phyloP scores from a whole-genome alignment of 1,284 basidiomycete genomes.

The Meripilus lineatus region DNA sequence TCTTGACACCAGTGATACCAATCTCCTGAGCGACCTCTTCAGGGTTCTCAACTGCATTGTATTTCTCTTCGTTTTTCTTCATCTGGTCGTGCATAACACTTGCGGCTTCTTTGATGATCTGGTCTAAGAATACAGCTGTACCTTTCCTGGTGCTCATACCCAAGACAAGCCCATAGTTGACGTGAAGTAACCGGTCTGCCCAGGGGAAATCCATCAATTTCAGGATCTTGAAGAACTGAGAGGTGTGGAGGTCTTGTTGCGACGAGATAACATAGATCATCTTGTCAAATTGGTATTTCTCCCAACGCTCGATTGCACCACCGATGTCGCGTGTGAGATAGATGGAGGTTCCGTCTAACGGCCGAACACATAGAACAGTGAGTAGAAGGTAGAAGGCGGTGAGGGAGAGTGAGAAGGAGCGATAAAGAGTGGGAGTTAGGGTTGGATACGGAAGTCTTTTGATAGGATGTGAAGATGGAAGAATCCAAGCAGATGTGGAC shows the following conservation, averaged over 20 bases:
- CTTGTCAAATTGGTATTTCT: conserved; percentile 94
- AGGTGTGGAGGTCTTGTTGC: conserved; percentile 93
- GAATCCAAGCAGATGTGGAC: conserved; percentile 11
- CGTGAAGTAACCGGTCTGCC: conserved; percentile 79
- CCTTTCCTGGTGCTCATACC: conserved; percentile 99
- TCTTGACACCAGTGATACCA: conserved; percentile 95
- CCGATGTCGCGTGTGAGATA: conserved; percentile 99
- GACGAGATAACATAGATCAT: conserved; percentile 95
- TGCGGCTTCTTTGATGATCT: conserved; percentile 91
- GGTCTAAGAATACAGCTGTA: conserved; percentile 93
- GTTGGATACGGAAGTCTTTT: neutral
- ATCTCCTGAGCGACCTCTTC: conserved; percentile 80
- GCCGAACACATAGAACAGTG: neutral
- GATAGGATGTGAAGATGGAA: neutral
- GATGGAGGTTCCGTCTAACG: conserved; percentile 88
- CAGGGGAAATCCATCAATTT: conserved; percentile 88
- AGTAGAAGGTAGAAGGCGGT: too few relatives aligned
- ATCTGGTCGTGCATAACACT: conserved; percentile 97
- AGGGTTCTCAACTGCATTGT: conserved; percentile 85
- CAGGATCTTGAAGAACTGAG: conserved; percentile 94
- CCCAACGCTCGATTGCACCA: conserved; percentile 89
- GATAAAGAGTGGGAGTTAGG: too few relatives aligned
- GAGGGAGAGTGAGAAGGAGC: too few relatives aligned
- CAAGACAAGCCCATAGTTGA: conserved; percentile 90
- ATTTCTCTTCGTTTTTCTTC: conserved; percentile 93